These are phyloP conservation scores for Paraphoma sp. DNA, from an alignment of 2,329 filamentous ascomycete genomes.

Conservation along the genomic window DNA sequence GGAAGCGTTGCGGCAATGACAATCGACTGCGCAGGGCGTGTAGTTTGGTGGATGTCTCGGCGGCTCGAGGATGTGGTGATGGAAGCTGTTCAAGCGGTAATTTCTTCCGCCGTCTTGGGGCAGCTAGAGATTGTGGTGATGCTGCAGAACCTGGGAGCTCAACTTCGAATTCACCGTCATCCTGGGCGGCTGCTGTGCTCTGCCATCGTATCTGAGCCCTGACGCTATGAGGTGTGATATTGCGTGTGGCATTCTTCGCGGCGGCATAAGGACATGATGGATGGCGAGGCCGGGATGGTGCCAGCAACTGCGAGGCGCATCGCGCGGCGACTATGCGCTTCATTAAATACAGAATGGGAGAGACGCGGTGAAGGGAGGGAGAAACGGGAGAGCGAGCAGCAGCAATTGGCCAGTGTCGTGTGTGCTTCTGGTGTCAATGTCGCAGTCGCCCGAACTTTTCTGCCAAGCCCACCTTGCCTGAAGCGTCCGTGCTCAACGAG, in stretches of 20 bases:
- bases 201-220: conserved; percentile 31
- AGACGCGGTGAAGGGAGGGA: conserved; percentile 11
- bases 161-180: conserved; percentile 1
- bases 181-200: conserved; percentile 12
- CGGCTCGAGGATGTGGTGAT: conserved; percentile 73
- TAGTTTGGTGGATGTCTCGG: conserved; percentile 82
- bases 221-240: conserved; percentile 37
- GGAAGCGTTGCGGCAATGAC: conserved; percentile 79
- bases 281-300: conserved; percentile 51
- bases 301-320: conserved; percentile 67
- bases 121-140: conserved; percentile 2
- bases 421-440: conserved; percentile 32
- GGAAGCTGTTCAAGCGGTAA: conserved; percentile 59
- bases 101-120: conserved; percentile 3
- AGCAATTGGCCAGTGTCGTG: conserved; percentile 27
- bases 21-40: conserved; percentile 91
- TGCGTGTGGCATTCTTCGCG: conserved; percentile 25
- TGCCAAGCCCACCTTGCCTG: conserved; percentile 25
- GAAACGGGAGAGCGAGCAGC: conserved; percentile 23
- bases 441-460: conserved; percentile 45
- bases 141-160: not conserved
- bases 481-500: conserved; percentile 10
- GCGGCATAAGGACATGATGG: conserved; percentile 44
- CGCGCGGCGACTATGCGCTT: conserved; percentile 67
- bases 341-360: conserved; percentile 51